A percentile compares a stretch with the other conserved stretches of the same genome.
phyloP scores from a whole-genome alignment of 1,284 basidiomycete genomes.

The Puccinia polysora region DNA sequence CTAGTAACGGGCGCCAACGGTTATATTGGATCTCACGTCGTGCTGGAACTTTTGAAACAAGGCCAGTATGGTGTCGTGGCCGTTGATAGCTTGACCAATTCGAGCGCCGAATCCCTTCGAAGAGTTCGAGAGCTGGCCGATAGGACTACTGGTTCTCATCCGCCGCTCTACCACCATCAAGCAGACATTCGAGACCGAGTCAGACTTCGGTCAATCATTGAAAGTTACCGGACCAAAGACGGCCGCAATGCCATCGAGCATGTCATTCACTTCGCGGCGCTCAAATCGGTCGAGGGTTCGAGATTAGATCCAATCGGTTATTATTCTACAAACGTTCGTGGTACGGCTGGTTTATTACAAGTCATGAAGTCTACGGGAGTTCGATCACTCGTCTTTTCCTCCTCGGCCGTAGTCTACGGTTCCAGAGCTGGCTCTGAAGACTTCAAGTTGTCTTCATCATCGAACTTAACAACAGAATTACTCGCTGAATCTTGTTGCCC shows the following conservation, averaged over 20 bases:
- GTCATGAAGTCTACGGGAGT: constrained; percentile 17
- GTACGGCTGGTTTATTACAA: constrained; percentile 17
- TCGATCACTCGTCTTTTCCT: constrained; percentile 31
- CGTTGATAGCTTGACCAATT: constrained; percentile 37
- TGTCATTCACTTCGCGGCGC: constrained; percentile 41
- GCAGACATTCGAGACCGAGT: constrained; percentile 21
- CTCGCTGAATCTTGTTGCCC: constrained; percentile 19
- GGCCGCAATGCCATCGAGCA: constrained; percentile 21
- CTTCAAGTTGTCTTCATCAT: background rate
- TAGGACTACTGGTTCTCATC: background rate
- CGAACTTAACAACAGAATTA: constrained; percentile 6
- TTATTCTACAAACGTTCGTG: constrained; percentile 37
- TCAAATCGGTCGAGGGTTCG: constrained; percentile 33
- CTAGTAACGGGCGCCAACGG: constrained; percentile 38
- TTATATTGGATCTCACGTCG: constrained; percentile 42
- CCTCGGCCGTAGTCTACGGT: constrained; percentile 41
- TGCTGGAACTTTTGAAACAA: constrained; percentile 30
- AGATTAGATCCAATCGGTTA: constrained; percentile 22
- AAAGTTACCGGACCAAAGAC: constrained; percentile 7
- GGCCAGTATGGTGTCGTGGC: constrained; percentile 22
- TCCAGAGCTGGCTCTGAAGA: background rate
- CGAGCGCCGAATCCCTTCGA: constrained; percentile 5
- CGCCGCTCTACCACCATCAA: constrained; percentile 32
- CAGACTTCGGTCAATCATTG: constrained; percentile 3
- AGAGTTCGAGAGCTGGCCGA: constrained; percentile 9